phyloP scores from a whole-genome alignment of 345 rosid genomes.

The Acer yangbiense region DNA sequence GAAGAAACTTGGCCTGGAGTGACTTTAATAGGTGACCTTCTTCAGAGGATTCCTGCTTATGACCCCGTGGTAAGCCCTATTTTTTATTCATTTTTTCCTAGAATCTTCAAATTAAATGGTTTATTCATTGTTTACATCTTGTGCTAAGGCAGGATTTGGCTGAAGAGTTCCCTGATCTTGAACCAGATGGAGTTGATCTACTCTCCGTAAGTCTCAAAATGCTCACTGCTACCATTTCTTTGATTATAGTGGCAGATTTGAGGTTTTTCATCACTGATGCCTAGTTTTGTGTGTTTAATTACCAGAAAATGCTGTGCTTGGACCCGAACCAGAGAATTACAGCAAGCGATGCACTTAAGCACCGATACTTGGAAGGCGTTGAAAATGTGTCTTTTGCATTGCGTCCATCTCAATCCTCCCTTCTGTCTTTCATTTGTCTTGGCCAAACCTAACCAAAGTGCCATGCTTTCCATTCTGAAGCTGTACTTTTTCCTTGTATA shows the following conservation, averaged over 20 bases:
- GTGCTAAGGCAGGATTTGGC: neutral
- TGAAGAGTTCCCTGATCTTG: neutral
- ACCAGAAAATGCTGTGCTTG: conserved; percentile 7
- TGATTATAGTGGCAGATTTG: neutral
- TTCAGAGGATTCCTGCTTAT: neutral
- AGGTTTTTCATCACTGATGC: neutral
- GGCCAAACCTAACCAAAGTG: neutral
- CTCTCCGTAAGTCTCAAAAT: conserved; percentile 1
- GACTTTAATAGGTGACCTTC: neutral
- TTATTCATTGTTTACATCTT: neutral
- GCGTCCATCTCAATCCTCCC: neutral
- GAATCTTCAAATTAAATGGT: neutral
- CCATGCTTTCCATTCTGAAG: neutral
- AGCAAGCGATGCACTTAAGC: neutral
- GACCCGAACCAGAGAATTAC: conserved; percentile 5
- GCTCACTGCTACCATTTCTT: no score
- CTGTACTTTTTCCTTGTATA: neutral
- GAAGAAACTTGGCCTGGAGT: neutral
- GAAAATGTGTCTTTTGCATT: neutral
- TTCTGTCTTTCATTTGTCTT: neutral
- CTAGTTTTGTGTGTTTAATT: neutral
- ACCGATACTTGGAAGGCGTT: neutral
- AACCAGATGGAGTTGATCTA: conserved; percentile 2
- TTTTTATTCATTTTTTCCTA: neutral
- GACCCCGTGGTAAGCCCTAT: neutral